A percentile compares a stretch with the other conserved stretches of the same genome.
Conservation (phyloP, 139 green algal genomes). For the Tetradesmus obliquus region DNA sequence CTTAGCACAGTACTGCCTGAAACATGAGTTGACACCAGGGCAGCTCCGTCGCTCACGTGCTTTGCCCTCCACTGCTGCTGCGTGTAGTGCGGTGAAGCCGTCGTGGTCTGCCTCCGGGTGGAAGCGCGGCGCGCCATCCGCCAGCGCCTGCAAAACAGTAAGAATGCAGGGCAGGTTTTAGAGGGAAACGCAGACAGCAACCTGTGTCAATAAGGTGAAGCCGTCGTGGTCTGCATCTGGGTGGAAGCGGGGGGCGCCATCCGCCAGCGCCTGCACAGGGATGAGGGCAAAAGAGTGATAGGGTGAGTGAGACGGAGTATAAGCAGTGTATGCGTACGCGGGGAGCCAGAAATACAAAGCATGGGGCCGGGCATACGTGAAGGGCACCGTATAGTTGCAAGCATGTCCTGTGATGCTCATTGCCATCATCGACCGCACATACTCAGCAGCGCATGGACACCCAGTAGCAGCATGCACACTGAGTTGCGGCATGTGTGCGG, state of each 20-base stretch:
- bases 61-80: slow-evolving; percentile 23
- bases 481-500: neutral
- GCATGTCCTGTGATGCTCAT: neutral
- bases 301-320: neutral
- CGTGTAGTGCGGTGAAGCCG: slow-evolving; percentile 34
- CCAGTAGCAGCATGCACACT: neutral
- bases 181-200: too few relatives aligned
- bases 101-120: slow-evolving; percentile 23
- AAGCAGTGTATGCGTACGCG: too few relatives aligned
- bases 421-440: neutral
- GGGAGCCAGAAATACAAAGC: too few relatives aligned
- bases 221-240: slow-evolving; percentile 14
- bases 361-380: too few relatives aligned
- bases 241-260: neutral
- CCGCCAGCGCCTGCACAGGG: neutral
- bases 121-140: neutral
- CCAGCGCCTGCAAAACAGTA: neutral
- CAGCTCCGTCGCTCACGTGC: neutral
- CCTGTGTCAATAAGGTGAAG: neutral
- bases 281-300: neutral
- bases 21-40: too few relatives aligned
- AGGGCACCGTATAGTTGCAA: neutral
- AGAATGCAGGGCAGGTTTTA: neutral
- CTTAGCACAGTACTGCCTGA: too few relatives aligned
- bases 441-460: neutral